Base-by-base conservation (phyloP, 148 eudicot genomes). In the Cornus controversa region DNA sequence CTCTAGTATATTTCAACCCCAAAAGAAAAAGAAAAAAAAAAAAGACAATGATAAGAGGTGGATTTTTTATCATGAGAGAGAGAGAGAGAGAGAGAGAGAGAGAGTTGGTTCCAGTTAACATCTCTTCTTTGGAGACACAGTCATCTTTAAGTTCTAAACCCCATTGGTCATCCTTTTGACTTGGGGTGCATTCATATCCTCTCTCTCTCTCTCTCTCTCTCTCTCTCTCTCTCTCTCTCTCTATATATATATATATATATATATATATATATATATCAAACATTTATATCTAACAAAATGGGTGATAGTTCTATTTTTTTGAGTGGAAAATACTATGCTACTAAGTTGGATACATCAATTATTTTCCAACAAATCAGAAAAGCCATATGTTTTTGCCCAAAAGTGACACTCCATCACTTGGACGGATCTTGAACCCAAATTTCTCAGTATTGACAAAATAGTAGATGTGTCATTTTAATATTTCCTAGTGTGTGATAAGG, bases 41-140 rank as follows among this genome's bases (percentile, higher is more conserved):
- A 75, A 64, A 83, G 63, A 81, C 75, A 67, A 76, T 72, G 60
- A 71, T 62, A 16, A 29, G 8, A 24, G 62, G 15, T 54, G 18
- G 18, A 54, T 54, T 54, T 10, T 54, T 54, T 14, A 60, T 60
- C 24, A 60, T n/a, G 64, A 25, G 74, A 25, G 74, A 63, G 65
- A 71, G 60, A 66, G 74, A 77, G 10, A 58, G 45, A 68, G 70
- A 58, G 63, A n/a, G n/a, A n/a, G n/a, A n/a, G n/a, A n/a, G n/a
- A n/a, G 1, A 28, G 75, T 78, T 68, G 82, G 73, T 73, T 79
- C 82, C 82, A 79, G 82, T 79, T 79, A 79, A 73, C 40, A 68
- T 70, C 45, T 64, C 26, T 72, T 72, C 50, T 57, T 72, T 71
- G 18, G 70, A n/a, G 80, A 40, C 69, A 63, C 54, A 62, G 37